Base-by-base conservation (phyloP, 116 monocot species). In the Trichopus zeylanicus region DNA sequence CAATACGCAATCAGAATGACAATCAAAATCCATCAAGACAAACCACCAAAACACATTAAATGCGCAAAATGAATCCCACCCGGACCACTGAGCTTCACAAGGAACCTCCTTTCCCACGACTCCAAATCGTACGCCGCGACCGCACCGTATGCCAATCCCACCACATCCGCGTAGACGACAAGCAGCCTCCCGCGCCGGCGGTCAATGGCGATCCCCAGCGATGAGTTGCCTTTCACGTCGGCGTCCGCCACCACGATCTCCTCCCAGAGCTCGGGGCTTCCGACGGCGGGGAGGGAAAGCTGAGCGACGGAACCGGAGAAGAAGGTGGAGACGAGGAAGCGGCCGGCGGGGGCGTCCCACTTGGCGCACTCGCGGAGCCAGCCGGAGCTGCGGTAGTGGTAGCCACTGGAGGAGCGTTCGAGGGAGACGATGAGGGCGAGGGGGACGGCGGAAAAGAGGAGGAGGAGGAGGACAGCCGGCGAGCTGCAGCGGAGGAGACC, bases 291-390 rank as follows among this genome's bases (percentile, higher is more conserved):
- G 27, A 59, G 57, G 67, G 34, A 4, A 65, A 89, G 47, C 79
- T 83, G 76, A 46, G 69, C 80, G 62, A 95, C 70, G 29, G 71
- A 63, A 42, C 72, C 76, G 62, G 53, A 69, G 71, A 64, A 51
- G 67, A 86, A 64, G 67, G 86, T 87, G 64, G 95, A 81, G 15
- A 81, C 74, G 48, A 95, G 74, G 87, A 95, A 95, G 12, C 89
- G 77, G 31, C 56, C 65, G 51, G 59, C 46, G 28, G 26, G 31
- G 1, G 66, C 46, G 67, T 95, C 95, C 95, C 95, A 95, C 79
- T 86, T 76, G 67, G 76, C 85, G 78, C 86, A 86, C 70, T 90
- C 95, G 38, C 85, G 75, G 72, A 90, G 5, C 90, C 90, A 81
- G 27, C 84, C 81, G 48, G 28, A 37, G 81, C 78, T 72, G 31